A percentile compares a stretch with the other conserved stretches of the same genome.
These are phyloP conservation scores for Coffea canephora DNA, from an alignment of 257 asterid genomes.

Conservation along the genomic window DNA sequence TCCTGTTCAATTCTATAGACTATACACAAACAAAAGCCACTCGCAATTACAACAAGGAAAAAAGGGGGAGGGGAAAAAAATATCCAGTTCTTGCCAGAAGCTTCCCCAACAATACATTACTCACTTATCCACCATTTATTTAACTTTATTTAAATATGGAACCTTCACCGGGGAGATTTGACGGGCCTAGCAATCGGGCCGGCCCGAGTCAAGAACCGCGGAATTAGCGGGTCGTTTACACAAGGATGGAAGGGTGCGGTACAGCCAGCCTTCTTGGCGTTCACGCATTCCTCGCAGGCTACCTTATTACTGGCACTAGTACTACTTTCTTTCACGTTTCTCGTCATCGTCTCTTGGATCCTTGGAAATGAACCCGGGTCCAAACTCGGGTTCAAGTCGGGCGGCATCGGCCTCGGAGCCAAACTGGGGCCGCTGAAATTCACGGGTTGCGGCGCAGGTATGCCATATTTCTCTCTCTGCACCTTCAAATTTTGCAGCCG, in stretches of 20 bases:
- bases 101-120: constrained; percentile 1
- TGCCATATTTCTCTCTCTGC: constrained; percentile 39
- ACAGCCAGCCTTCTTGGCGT: constrained; percentile 22
- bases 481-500: constrained; percentile 20
- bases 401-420: constrained; percentile 6
- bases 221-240: constrained; percentile 52
- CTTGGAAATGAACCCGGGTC: constrained; percentile 21
- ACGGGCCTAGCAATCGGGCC: constrained; percentile 64
- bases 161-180: constrained; percentile 19
- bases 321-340: constrained; percentile 3
- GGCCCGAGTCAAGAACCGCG: constrained; percentile 27
- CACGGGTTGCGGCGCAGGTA: constrained; percentile 31
- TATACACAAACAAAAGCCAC: background rate
- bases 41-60: background rate
- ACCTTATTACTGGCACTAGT: background rate
- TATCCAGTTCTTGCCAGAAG: constrained; percentile 5
- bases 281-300: constrained; percentile 49
- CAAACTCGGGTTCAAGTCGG: constrained; percentile 9
- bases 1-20: background rate
- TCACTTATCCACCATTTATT: background rate
- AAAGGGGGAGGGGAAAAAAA: too few relatives aligned
- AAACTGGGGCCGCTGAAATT: constrained; percentile 8
- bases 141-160: background rate
- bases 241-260: constrained; percentile 65
- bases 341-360: constrained; percentile 39